Base-by-base conservation (phyloP, 352 stramenopile species). In the Pythium oligandrum region DNA sequence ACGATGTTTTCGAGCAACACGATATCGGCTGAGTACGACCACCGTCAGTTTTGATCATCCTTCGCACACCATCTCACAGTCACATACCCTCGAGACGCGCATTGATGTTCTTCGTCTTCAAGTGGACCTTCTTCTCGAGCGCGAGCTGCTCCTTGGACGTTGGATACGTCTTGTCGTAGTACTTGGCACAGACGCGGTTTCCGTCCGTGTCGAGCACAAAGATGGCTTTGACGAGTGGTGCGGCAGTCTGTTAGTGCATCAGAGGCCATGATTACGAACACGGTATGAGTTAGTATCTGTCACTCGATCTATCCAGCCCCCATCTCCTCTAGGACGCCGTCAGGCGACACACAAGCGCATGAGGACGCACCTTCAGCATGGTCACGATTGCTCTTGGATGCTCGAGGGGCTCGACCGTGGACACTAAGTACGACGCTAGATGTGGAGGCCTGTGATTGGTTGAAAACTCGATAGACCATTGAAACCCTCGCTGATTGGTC, bases 1-100 rank as follows among this genome's bases (percentile, higher is more conserved):
- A 96, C 81, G 38, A 93, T 81, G 70, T 95, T 96, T 51, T 96
- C 88, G 48, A 96, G 72, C 42, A 96, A 68, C 40, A 95, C 86
- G 63, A 95, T 78, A 58, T 96, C 88, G 49, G 86, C 85, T 93
- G 47, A 5, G 10, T 5, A 37, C 39, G 17, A 37, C 42, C 40
- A 33, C 45, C 48, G 12, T 48, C 40, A 71, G 26, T 48, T 32
- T 37, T 38, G 6, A 26, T 33, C 36, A 51, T 10, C 11, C 36
- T 17, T n/a, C n/a, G 37, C 38, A 50, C 8, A 17, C 17, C 17
- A 26, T 26, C 2, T 11, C 40, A 31, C 4, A 31, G 34, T 4
- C 43, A 55, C 67, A 1, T 48, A 90, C 83, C 83, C 86, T 96
- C 88, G 30, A 85, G 55, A 53, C 87, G 83, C 53, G 86, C 68